Base-by-base conservation (phyloP, 1,284 basidiomycete genomes). In the Boletus semigastroideus region DNA sequence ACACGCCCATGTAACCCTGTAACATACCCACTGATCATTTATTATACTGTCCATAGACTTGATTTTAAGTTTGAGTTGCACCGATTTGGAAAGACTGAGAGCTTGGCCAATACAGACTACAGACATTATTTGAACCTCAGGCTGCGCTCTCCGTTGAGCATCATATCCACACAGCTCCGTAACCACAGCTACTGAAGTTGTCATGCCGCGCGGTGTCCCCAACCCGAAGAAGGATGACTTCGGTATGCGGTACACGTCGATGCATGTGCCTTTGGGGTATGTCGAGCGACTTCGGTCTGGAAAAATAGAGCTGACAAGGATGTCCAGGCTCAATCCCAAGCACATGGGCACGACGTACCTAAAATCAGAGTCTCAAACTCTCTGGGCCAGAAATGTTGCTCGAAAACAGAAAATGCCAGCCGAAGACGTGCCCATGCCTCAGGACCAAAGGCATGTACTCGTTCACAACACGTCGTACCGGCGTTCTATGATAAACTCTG, bases 171-270 rank as follows among this genome's bases (percentile, higher is more conserved):
- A 14, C 33, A 9, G 33, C n/a, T 34, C 19, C 28, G 49, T 39
- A 48, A 27, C 48, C 28, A 45, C 46, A 36, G 40, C 43, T 17
- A 25, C 34, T 30, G 27, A 25, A 25, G 25, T 7, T 25, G 57
- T 22, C 40, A 91, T 91, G 88, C 88, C 88, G 52, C 79, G 88
- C 67, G 87, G 87, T 52, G 79, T 91, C 48, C 87, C 88, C 25
- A 89, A 88, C 63, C 82, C 79, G 38, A 87, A 84, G 69, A 78
- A 81, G 57, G 88, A 90, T 73, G 90, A 92, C 58, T 83, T 83
- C 51, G 87, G 88, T 11, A 76, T 92, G 75, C 78, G 82, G 49
- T 91, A 86, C 69, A 90, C 90, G 6, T 75, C 79, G n/a, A 91
- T 91, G 67, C 77, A 85, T 70, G 87, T 90, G 11, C 90, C 90